Evolutionary conservation across 2,329 filamentous ascomycete species (phyloP), one percentile per base, ranked within the genome.

Genomic region (Microsporum ferrugineum): DNA sequence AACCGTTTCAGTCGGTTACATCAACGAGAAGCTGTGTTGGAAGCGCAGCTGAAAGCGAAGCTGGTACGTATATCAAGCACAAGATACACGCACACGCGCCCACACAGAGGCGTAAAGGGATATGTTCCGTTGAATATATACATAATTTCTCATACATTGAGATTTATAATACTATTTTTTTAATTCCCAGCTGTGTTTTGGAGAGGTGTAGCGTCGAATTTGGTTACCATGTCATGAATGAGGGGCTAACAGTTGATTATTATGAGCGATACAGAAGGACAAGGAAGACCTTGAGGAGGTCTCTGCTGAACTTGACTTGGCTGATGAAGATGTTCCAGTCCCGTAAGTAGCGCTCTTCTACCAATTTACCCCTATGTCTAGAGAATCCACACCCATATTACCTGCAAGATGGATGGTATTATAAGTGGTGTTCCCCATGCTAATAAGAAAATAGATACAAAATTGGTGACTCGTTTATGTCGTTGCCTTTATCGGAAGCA

Each of bases 231-330:
- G 5, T 49, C 3, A 14, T 4, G 27, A 51, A 51, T 33, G 45
- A 51, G 33, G 33, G 51, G 51, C 51, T 55, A 36, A 55, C 51
- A 36, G n/a, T 47, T 23, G 8, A 23, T 23, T 47, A 5, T 43
- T 43, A 17, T 14, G 39, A 3, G 62, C 36, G 31, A 60, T 62
- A 49, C 67, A 97, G 92, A 97, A 97, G 79, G 92, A 97, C 75
- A 97, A 96, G 77, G 94, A 99, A 75, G 94, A 97, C 71, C 83
- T 97, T 2, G 91, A 97, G 72, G 94, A 99, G 74, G 83, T 99
- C 60, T 88, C 87, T 1, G 89, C 82, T 60, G 94, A 99, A 74
- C 81, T 99, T 55, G 94, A 99, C 76, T 84, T 99, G 17, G 89
- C 90, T 59, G 92, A 97, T 73, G 94, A 99, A 73, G 92, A 97